phyloP scores from a whole-genome alignment of 129 eudicot genomes.

The Helichrysum umbraculigerum region DNA sequence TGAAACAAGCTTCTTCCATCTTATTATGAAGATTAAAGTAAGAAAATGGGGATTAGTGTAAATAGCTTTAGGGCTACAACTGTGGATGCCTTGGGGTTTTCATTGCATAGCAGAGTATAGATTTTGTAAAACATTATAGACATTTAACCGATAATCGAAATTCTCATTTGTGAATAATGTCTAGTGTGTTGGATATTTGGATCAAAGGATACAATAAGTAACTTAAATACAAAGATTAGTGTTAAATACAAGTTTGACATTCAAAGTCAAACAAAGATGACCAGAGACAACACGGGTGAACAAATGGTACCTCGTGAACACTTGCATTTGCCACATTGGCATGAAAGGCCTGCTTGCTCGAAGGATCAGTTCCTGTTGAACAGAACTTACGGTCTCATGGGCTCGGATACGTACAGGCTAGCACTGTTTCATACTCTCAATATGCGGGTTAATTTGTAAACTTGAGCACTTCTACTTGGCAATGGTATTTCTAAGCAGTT shows the following conservation, averaged over 20 bases:
- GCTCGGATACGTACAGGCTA: not conserved
- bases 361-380: not conserved
- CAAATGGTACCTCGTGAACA: slow-evolving; percentile 13
- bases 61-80: no score
- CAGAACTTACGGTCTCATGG: slow-evolving; percentile 1
- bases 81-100: no score
- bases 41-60: no score
- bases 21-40: no score
- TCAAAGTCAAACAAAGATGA: slow-evolving; percentile 3
- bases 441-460: slow-evolving; percentile 60
- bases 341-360: slow-evolving; percentile 10
- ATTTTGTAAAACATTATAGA: no score
- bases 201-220: not conserved
- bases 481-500: slow-evolving; percentile 75
- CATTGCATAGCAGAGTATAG: no score
- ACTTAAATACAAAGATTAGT: not conserved
- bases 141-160: no score
- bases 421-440: slow-evolving; percentile 45
- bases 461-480: slow-evolving; percentile 91
- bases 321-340: slow-evolving; percentile 5
- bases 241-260: slow-evolving; percentile 25
- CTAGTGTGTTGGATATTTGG: no score
- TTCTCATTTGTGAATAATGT: no score
- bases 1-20: no score
- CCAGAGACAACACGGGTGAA: not conserved